Conservation (phyloP, 805 yeast species). For the Saccharomycopsis javanensis region DNA sequence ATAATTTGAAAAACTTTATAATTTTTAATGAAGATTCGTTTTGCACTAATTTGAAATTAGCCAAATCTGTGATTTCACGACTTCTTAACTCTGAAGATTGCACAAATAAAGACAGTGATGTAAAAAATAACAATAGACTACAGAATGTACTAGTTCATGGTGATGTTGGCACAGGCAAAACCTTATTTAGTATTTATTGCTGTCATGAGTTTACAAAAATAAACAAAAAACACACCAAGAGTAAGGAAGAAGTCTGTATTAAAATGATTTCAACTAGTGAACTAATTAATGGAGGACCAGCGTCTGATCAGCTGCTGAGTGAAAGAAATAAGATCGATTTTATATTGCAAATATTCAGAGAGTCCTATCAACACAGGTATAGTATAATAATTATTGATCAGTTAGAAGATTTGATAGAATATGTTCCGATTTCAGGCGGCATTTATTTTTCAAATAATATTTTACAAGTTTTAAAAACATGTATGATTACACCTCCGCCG, state of each 20-base stretch:
- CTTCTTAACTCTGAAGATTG: conserved; percentile 51
- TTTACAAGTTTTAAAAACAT: conserved; percentile 74
- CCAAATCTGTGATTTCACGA: neutral
- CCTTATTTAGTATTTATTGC: conserved; percentile 83
- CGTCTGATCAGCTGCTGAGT: conserved; percentile 36
- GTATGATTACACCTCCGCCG: conserved; percentile 76
- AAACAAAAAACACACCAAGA: neutral
- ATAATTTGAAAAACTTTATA: neutral
- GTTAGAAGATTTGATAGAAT: conserved; percentile 83
- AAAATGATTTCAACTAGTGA: conserved; percentile 82
- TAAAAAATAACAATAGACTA: conserved; percentile 64
- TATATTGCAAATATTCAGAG: conserved; percentile 84
- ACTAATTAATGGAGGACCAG: conserved; percentile 54
- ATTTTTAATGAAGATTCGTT: neutral
- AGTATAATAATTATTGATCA: conserved; percentile 85
- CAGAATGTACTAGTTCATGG: conserved; percentile 82
- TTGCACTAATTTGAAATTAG: neutral
- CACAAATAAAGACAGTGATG: conserved; percentile 58
- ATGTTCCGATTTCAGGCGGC: conserved; percentile 76
- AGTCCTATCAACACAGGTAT: conserved; percentile 87
- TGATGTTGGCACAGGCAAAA: conserved; percentile 89
- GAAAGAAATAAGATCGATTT: conserved; percentile 78
- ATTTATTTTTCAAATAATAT: conserved; percentile 89
- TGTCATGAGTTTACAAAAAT: conserved; percentile 79
- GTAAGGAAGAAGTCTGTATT: conserved; percentile 48